Base-by-base conservation (phyloP, 352 stramenopile genomes). In the Halophytophthora polymorphica region DNA sequence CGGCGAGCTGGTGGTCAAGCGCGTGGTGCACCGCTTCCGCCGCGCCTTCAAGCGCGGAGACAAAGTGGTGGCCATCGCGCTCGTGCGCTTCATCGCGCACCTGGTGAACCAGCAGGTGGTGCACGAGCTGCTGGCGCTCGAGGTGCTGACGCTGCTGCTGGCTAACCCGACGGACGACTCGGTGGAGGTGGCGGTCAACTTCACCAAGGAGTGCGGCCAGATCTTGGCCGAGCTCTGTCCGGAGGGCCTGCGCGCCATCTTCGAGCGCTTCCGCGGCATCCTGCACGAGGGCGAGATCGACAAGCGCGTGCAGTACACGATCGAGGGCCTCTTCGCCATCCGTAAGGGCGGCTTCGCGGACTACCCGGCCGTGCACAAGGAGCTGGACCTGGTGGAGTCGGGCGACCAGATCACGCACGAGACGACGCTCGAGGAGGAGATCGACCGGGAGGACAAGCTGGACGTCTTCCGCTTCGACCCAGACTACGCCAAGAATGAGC, bases 401-500 rank as follows among this genome's bases (percentile, higher is more conserved):
- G 96, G 98, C 12, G 97, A 99, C 65, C 97, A 99, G 77, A 99
- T 99, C 60, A 99, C 96, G 0, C 98, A 99, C 66, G 94, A 98
- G 56, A 85, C 98, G 34, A 87, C 87, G 23, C 73, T 99, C 37
- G 96, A 99, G 58, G 96, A 99, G 58, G 86, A 96, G 22, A 86
- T 99, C 25, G 87, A 98, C 55, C 90, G 88, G 31, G 88, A 99
- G 53, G 96, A 99, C 45, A 79, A 90, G 42, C 76, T 99, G 29
- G 96, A 99, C 69, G 77, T 98, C 2, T 99, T 99, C 77, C 73
- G 86, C 13, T 77, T 96, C 17, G 96, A 99, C 66, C 69, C 82
- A 0, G 78, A 99, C 11, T 99, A 94, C 69, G 83, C 94, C 44
- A 96, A 98, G 69, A 98, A 98, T 54, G 97, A 99, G 64, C 58